Percentiles rank a stretch among this genome's conserved stretches.
These are phyloP conservation scores for Larix sibirica DNA, from an alignment of 83 land plant species.

Conservation along the genomic window DNA sequence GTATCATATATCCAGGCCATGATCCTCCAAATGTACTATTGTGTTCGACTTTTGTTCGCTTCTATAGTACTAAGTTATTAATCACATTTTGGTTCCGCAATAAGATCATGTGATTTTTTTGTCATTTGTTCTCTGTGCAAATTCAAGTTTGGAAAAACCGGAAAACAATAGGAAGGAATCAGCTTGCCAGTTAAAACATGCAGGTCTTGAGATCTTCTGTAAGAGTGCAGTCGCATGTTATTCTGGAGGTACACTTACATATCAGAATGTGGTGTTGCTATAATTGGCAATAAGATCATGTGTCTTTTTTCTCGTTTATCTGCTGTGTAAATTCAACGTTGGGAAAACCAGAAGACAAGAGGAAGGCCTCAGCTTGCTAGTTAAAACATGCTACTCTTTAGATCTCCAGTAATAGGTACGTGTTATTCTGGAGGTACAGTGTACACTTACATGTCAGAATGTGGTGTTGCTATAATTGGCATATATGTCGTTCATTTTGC, in stretches of 20 bases:
- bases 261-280: not conserved
- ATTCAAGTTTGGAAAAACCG: slow-evolving; percentile 77
- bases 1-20: slow-evolving; percentile 19
- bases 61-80: not conserved
- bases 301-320: slow-evolving; percentile 6
- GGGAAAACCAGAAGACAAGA: slow-evolving; percentile 73
- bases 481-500: not conserved
- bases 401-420: not conserved
- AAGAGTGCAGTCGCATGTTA: not conserved
- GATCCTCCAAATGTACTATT: not conserved
- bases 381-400: slow-evolving; percentile 7
- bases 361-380: slow-evolving; percentile 60
- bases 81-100: not conserved
- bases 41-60: not conserved
- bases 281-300: not conserved
- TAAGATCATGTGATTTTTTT: not conserved
- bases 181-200: slow-evolving; percentile 35
- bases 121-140: not conserved
- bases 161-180: slow-evolving; percentile 64
- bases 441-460: not conserved
- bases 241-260: not conserved
- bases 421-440: not conserved
- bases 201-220: not conserved
- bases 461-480: not conserved
- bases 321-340: slow-evolving; percentile 47